Evolutionary conservation across 495 filamentous ascomycete species (phyloP).

Genomic region (Stereocaulon alpinum): DNA sequence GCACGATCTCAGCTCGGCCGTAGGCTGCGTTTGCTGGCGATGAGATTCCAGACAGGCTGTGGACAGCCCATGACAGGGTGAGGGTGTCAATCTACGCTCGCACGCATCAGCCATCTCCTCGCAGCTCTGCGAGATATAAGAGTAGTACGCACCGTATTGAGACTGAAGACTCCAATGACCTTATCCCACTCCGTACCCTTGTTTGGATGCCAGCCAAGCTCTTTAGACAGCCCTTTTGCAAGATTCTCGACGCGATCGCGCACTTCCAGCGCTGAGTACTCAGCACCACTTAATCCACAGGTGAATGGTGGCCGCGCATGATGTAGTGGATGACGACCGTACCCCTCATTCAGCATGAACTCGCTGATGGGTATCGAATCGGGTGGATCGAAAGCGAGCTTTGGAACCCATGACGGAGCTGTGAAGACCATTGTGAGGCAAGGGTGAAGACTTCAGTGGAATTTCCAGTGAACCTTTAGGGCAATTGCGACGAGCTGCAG

Average conservation of each 20-base stretch:
- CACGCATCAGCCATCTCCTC: slow-evolving; percentile 6
- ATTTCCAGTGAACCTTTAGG: background rate
- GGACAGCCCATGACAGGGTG: slow-evolving; percentile 63
- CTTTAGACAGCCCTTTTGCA: slow-evolving; percentile 59
- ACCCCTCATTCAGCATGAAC: slow-evolving; percentile 67
- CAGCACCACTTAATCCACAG: slow-evolving; percentile 65
- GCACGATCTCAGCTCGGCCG: slow-evolving; percentile 60
- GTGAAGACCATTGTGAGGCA: slow-evolving; percentile 65
- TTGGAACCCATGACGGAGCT: slow-evolving; percentile 56
- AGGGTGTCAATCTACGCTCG: slow-evolving; percentile 63
- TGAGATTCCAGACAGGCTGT: slow-evolving; percentile 63
- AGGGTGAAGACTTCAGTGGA: background rate
- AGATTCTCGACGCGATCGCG: slow-evolving; percentile 57
- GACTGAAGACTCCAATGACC: slow-evolving; percentile 60
- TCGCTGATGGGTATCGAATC: slow-evolving; percentile 68
- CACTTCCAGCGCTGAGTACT: slow-evolving; percentile 56
- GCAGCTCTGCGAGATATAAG: background rate
- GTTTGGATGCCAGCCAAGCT: slow-evolving; percentile 66
- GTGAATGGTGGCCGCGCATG: slow-evolving; percentile 67
- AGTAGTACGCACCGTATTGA: slow-evolving; percentile 59
- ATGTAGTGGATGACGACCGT: slow-evolving; percentile 55
- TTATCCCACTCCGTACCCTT: slow-evolving; percentile 79
- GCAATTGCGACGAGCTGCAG: background rate
- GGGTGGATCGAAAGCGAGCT: slow-evolving; percentile 57
- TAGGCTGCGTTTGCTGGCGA: slow-evolving; percentile 81